Base-by-base conservation (phyloP, 768 basidiomycete species). In the Lactarius tabidus region DNA sequence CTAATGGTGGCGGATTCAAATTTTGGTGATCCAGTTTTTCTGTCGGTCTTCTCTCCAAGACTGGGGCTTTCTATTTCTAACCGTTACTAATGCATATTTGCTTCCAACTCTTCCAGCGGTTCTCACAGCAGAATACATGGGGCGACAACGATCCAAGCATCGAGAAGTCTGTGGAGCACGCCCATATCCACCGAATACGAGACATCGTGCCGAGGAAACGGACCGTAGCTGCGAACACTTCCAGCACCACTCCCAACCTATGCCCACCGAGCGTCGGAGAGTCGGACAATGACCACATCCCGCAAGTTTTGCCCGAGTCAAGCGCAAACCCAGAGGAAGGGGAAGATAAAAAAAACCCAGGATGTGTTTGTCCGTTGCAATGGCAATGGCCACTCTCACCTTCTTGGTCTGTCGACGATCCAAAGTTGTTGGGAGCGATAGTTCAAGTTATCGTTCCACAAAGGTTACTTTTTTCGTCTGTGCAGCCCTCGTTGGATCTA, bases 401-500 rank as follows among this genome's bases (percentile, higher is more conserved):
- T 81, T 80, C 1, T 78, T 77, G 61, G 77, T 79, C 57, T 29
- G 76, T 74, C n/a, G 28, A n/a, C 54, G 2, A 15, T n/a, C 18
- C 38, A 62, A 39, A 8, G 17, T 20, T 15, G n/a, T 10, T 33
- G 36, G 23, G 28, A 33, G 5, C 20, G 31, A 43, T 64, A 35
- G n/a, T n/a, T n/a, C n/a, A n/a, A n/a, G n/a, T n/a, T n/a, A 58
- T 35, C 15, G 17, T 45, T 23, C 8, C 8, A 18, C 36, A 51
- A 54, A 78, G 76, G 64, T 82, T 14, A 82, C 83, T 23, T 84
- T 82, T 8, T 72, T 85, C 43, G 84, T 83, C 0, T 84, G 84
- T 15, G 84, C 81, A 69, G 79, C 73, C 77, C 81, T 98, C 6
- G 92, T 98, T 6, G 84, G 83, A 70, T 91, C 91, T 3, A 95